Base-by-base conservation (phyloP, 108 stramenopile genomes). In the Parmales sp. region DNA sequence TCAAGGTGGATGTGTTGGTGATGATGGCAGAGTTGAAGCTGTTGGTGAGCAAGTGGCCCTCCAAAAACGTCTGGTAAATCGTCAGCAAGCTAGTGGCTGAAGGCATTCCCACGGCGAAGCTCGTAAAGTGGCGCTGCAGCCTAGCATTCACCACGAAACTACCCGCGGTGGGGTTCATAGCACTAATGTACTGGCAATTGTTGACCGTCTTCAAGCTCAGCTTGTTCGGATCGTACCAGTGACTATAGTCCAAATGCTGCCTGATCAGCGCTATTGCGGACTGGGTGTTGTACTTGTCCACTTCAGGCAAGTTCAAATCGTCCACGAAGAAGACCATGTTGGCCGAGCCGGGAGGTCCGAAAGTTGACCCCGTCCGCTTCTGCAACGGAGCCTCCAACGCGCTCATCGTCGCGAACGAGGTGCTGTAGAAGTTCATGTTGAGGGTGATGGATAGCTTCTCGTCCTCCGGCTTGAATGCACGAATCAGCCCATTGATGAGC, bases 91-190 rank as follows among this genome's bases (percentile, higher is more conserved):
- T 82, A 13, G 76, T 76, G 3, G 78, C 76, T 16, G 77, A 80
- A 11, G 86, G 86, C 67, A 87, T 65, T 16, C 79, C 84, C 8
- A 87, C 69, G 44, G 83, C 83, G 44, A 87, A 87, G 13, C 83
- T 83, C n/a, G 83, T 78, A 36, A 86, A 87, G 79, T 83, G 83
- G 20, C 86, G 37, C 74, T 86, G 84, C 48, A 87, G 60, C 3
- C 86, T 67, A 5, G 84, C 81, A 74, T 85, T 83, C 28, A 85
- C 63, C 16, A 76, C 63, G 60, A 82, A 80, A 54, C 71, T 67
- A 28, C 83, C 84, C 0, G 82, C 83, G 19, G 83, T 78, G 7
- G 82, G 84, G 25, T 83, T 87, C 81, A 86, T 78, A 64, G 80
- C 74, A 6, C 81, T 81, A 0, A 87, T 66, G 51, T 82, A 83